Evolutionary conservation across 2,329 filamentous ascomycete species (phyloP).

Genomic region (Scopulariopsis brevicaulis): DNA sequence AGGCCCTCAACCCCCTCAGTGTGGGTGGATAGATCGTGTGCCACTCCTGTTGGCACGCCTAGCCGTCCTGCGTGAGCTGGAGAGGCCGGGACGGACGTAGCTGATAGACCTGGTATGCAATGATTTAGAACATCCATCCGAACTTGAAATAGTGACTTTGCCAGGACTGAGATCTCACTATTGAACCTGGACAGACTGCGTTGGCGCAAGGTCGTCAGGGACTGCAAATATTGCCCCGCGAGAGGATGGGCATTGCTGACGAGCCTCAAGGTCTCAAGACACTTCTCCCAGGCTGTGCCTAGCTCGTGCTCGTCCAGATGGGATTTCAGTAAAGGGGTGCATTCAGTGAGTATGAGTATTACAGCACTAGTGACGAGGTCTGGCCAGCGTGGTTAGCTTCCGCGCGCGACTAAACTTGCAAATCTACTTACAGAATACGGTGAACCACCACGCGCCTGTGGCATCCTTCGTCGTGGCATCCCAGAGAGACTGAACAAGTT

Average conservation of each 20-base stretch:
- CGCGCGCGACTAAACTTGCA: background rate
- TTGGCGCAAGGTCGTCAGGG: background rate
- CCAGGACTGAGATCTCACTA: background rate
- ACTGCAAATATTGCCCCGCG: background rate
- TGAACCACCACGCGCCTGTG: conserved; percentile 24
- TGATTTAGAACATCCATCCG: background rate
- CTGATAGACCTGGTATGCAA: too few species aligned
- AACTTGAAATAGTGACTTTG: background rate
- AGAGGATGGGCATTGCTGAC: background rate
- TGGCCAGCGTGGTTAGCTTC: conserved; percentile 1
- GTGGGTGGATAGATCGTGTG: too few species aligned
- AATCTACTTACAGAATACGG: conserved; percentile 20
- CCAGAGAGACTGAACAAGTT: conserved; percentile 17
- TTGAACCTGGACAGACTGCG: background rate
- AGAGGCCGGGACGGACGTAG: background rate
- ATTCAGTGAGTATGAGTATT: conserved; percentile 9
- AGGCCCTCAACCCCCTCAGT: too few species aligned
- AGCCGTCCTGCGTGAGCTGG: too few species aligned
- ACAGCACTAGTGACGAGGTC: conserved; percentile 10
- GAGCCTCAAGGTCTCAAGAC: conserved; percentile 6
- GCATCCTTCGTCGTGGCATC: conserved; percentile 14
- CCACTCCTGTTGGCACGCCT: too few species aligned
- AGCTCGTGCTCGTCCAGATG: conserved; percentile 1
- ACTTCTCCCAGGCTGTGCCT: conserved; percentile 4
- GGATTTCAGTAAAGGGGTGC: conserved; percentile 1